Evolutionary conservation across 2,329 filamentous ascomycete genomes (phyloP).

Genomic region (Fusarium sp.): DNA sequence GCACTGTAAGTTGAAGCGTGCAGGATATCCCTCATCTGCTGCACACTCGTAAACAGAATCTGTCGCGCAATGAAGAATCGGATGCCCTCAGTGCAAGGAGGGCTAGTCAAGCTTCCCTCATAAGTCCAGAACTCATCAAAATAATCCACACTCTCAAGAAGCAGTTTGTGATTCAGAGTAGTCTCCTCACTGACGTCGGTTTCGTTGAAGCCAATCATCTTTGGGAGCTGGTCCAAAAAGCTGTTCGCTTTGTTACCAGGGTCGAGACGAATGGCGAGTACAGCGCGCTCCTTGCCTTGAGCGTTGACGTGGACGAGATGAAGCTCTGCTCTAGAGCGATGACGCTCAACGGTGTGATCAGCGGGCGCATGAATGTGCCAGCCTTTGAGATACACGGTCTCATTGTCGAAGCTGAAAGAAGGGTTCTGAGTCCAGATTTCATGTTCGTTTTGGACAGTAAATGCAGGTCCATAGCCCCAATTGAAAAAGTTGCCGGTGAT

Average conservation of each 20-base stretch:
- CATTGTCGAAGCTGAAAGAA: constrained; percentile 35
- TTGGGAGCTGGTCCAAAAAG: constrained; percentile 24
- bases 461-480: constrained; percentile 38
- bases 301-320: constrained; percentile 40
- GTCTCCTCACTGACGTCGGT: neutral
- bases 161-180: constrained; percentile 11
- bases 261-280: constrained; percentile 29
- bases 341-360: constrained; percentile 34
- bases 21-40: constrained; percentile 37
- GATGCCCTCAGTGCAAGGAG: constrained; percentile 33
- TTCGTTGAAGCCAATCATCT: constrained; percentile 34
- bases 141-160: constrained; percentile 22
- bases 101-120: constrained; percentile 39
- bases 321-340: constrained; percentile 39
- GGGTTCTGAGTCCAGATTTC: constrained; percentile 21
- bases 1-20: constrained; percentile 37
- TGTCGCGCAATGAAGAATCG: constrained; percentile 33
- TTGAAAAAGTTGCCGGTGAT: constrained; percentile 35
- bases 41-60: constrained; percentile 35
- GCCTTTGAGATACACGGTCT: constrained; percentile 37
- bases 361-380: constrained; percentile 41
- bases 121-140: constrained; percentile 44
- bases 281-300: constrained; percentile 25
- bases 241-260: constrained; percentile 25
- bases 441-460: constrained; percentile 32